Evolutionary conservation across 768 basidiomycete genomes (phyloP), one percentile per base, ranked within the genome.

Genomic region (Baorangia bicolor): DNA sequence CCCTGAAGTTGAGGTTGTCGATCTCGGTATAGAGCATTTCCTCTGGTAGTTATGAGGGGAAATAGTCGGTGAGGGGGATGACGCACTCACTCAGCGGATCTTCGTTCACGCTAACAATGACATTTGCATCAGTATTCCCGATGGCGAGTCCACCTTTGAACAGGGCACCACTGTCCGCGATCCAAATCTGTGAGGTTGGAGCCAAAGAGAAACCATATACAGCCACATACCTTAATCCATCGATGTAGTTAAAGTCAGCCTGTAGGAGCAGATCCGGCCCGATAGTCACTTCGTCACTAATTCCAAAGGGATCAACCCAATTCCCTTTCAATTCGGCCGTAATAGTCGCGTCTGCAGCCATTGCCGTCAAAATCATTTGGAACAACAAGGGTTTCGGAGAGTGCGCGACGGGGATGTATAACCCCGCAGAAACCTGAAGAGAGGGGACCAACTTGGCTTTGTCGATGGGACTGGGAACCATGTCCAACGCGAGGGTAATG

Each of bases 1-100:
- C 47, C 6, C 39, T 9, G 40, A 58, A 53, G 16, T 43, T 53
- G 25, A 58, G 53, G 7, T 58, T 58, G 42, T 55, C 48, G 35
- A 58, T 27, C 42, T 55, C 51, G 41, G 47, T 4, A 5, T 39
- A 44, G 11, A 58, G 28, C 41, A 58, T 39, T 35, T 58, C 52
- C 46, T 49, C 57, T 58, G 43, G 3, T 21, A 41, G 12, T 21
- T 23, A 38, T 38, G 38, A 40, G 20, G 6, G 39, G 30, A 23
- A 34, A 25, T n/a, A 13, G 18, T 18, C 16, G 2, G 16, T 1
- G 21, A 12, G 18, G 1, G 12, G 10, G 10, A 25, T 3, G 0
- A 14, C 30, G 23, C n/a, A 53, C 53, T 49, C 31, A 55, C 57
- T 55, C 34, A 28, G 3, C 1, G 57, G 57, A 27, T 58, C 53